These are phyloP conservation scores for Calonectria ilicicola DNA, from an alignment of 2,329 filamentous ascomycete species.

Conservation along the genomic window DNA sequence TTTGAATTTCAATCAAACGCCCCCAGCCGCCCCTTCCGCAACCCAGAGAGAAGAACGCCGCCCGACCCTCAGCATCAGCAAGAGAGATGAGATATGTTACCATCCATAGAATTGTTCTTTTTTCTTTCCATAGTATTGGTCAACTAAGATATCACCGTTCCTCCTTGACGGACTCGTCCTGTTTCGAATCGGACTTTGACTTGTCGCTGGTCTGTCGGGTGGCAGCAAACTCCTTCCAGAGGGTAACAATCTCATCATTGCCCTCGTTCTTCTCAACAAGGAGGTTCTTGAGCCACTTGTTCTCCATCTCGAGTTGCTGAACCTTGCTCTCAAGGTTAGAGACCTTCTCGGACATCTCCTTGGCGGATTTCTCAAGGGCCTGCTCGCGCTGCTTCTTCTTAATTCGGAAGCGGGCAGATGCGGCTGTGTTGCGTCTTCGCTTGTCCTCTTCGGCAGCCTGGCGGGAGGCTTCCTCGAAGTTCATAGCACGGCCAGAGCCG, in stretches of 20 bases:
- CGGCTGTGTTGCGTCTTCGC: slow-evolving; percentile 88
- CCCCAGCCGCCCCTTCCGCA: slow-evolving; percentile 28
- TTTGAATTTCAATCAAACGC: slow-evolving; percentile 41
- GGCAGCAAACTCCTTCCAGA: slow-evolving; percentile 63
- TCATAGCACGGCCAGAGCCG: slow-evolving; percentile 58
- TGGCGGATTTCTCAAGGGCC: slow-evolving; percentile 82
- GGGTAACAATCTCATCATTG: slow-evolving; percentile 62
- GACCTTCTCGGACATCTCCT: slow-evolving; percentile 87
- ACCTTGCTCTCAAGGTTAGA: slow-evolving; percentile 78
- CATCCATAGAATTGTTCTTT: slow-evolving; percentile 28
- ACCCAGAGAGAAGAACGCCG: slow-evolving; percentile 42
- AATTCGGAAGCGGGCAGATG: slow-evolving; percentile 88
- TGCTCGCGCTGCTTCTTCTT: slow-evolving; percentile 98
- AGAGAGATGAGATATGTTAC: slow-evolving; percentile 19
- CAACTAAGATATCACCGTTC: slow-evolving; percentile 33
- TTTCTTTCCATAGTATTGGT: slow-evolving; percentile 4
- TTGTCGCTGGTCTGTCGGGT: slow-evolving; percentile 50
- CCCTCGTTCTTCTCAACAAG: slow-evolving; percentile 85
- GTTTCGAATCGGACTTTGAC: slow-evolving; percentile 44
- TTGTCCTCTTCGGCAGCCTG: slow-evolving; percentile 89
- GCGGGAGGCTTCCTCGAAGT: slow-evolving; percentile 78
- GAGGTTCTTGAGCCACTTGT: slow-evolving; percentile 84
- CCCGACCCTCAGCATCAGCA: slow-evolving; percentile 27
- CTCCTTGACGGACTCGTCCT: slow-evolving; percentile 40
- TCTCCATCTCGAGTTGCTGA: slow-evolving; percentile 83